Conservation (phyloP, 495 filamentous ascomycete genomes). For the Aspergillus avenaceus region DNA sequence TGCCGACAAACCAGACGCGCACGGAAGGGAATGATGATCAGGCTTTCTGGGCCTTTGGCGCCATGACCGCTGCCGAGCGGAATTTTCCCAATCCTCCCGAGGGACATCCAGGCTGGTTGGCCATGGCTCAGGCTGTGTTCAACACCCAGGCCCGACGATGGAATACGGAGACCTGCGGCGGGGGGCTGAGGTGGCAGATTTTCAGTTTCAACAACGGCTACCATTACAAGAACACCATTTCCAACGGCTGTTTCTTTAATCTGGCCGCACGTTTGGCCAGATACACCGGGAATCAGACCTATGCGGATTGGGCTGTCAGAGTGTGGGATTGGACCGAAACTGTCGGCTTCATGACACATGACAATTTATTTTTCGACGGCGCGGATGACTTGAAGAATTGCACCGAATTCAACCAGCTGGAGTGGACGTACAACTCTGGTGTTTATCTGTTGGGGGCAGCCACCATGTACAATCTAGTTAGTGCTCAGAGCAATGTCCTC, state of each 20-base stretch:
- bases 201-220: constrained; percentile 75
- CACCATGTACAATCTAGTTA: constrained; percentile 36
- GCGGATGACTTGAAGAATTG: constrained; percentile 48
- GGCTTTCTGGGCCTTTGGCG: constrained; percentile 80
- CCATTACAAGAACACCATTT: constrained; percentile 76
- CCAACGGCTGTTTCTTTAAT: constrained; percentile 79
- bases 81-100: constrained; percentile 58
- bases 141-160: constrained; percentile 70
- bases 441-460: constrained; percentile 37
- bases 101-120: constrained; percentile 67
- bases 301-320: constrained; percentile 71
- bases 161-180: constrained; percentile 62
- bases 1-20: constrained; percentile 77
- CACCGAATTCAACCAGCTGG: constrained; percentile 26
- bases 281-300: constrained; percentile 75
- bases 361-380: constrained; percentile 64
- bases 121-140: constrained; percentile 77
- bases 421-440: constrained; percentile 38
- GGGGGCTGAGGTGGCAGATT: constrained; percentile 83
- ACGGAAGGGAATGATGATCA: constrained; percentile 82
- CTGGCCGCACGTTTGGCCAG: constrained; percentile 69
- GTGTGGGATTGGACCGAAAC: constrained; percentile 66
- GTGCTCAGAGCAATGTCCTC: constrained; percentile 9
- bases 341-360: constrained; percentile 58
- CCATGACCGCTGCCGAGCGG: constrained; percentile 76